Base-by-base conservation (phyloP, 176 grass and related monocot species). In the Oryza glaberrima region DNA sequence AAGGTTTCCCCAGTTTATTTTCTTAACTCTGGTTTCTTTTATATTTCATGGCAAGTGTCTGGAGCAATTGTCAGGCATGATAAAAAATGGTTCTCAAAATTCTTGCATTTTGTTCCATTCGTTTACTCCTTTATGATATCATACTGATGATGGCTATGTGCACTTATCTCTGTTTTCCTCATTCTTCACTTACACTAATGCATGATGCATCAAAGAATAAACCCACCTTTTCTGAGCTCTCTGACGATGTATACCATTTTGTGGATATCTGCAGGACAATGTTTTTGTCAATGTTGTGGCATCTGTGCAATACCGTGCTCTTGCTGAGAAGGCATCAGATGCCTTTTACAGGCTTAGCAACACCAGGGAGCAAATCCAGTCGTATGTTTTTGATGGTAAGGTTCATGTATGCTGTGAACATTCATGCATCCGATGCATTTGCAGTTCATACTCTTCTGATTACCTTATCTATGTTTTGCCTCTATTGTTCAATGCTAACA, bases 351-450 rank as follows among this genome's bases (percentile, higher is more conserved):
- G 43, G 90, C 94, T 97, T 46, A 94, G 69, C 75, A 97, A 97
- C 83, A 94, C 94, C 48, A 81, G 88, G 51, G 85, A 82, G 83
- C 94, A 97, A 63, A 97, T 97, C 72, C 94, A 97, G 58, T 92
- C 94, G 10, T 97, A 97, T 92, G 94, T 97, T 65, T 97, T 97
- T 77, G 94, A 97, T 87, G 94, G 94, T 97, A 89, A 74, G 81
- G 3, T 69, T 70, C 5, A 34, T 74, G 48, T 54, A 25, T 85
- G 45, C 61, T 72, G 44, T 6, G 49, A 75, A 81, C 30, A 67
- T 77, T 71, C 8, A 76, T 32, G 2, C 61, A 67, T 85, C n/a
- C 7, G 36, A 0, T 77, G 49, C 49, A 20, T 40, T 2, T 6
- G 61, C 51, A 38, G 47, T 22, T 83, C 64, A 52, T 16, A n/a